Percentiles rank a stretch among this genome's conserved stretches.
Evolutionary conservation across 1,284 basidiomycete species (phyloP).

Genomic region (Ceratobasidium sp.): DNA sequence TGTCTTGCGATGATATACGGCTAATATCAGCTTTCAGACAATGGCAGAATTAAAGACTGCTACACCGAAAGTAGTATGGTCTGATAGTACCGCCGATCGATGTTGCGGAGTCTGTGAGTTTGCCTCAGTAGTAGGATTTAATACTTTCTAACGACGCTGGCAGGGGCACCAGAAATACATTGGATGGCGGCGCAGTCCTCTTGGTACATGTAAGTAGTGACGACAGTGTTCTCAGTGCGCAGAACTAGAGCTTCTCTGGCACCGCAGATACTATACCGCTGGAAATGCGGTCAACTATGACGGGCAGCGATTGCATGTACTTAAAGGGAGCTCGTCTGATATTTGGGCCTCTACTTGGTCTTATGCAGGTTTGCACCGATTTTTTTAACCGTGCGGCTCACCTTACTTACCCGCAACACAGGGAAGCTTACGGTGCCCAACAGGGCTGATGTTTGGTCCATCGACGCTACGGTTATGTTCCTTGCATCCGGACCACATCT

Average conservation of each 20-base stretch:
- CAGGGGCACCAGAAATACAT: slow-evolving; percentile 47
- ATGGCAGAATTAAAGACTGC: slow-evolving; percentile 60
- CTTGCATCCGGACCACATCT: slow-evolving; percentile 55
- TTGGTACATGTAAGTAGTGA: slow-evolving; percentile 23
- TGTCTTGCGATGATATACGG: too few relatives aligned
- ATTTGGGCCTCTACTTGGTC: slow-evolving; percentile 57
- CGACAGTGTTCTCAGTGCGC: neutral
- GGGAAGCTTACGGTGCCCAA: slow-evolving; percentile 55
- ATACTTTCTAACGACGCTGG: neutral
- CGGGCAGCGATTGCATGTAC: slow-evolving; percentile 59
- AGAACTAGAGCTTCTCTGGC: neutral
- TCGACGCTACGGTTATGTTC: slow-evolving; percentile 59
- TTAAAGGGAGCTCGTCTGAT: slow-evolving; percentile 58
- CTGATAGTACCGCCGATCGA: slow-evolving; percentile 58
- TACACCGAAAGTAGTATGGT: slow-evolving; percentile 59
- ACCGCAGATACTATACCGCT: slow-evolving; percentile 57
- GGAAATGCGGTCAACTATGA: slow-evolving; percentile 58
- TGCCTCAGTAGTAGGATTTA: neutral
- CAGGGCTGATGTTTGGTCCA: slow-evolving; percentile 59
- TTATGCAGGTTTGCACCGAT: slow-evolving; percentile 23
- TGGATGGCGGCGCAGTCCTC: slow-evolving; percentile 42
- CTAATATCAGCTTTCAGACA: slow-evolving; percentile 49
- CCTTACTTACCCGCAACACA: neutral
- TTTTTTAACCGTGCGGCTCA: neutral
- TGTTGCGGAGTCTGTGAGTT: slow-evolving; percentile 61